Evolutionary conservation across 106 monocot species (phyloP), one percentile per base, ranked within the genome.

Genomic region (Dendrobium huoshanense): DNA sequence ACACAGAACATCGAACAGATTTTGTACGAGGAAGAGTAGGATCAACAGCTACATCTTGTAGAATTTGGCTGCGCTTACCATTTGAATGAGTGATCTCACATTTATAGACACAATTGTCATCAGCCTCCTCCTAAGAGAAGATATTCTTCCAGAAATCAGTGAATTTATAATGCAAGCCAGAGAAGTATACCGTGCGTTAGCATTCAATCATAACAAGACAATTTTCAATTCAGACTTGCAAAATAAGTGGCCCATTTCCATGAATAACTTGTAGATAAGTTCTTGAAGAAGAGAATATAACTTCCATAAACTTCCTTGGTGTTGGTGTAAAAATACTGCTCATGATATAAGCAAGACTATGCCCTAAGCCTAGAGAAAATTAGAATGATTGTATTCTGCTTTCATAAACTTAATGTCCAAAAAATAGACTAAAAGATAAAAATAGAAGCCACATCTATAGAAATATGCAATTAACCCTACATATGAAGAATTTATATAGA

Each of bases 21-120:
- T 89, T 94, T 4, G 94, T 94, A 22, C 91, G 86, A 80, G 94
- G 94, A 77, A 91, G 88, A 73, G 88, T 91, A 41, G 91, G 85
- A 80, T 91, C 89, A 72, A 86, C 86, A 31, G 85, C 82, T n/a
- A 86, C 91, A 88, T 91, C 91, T 64, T 94, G 86, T 48, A 86
- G 40, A 20, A 87, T 73, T 51, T 89, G 89, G 42, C 87, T 89
- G 13, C 37, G 80, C 75, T 91, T 86, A 20, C 85, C 89, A 33
- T 80, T 79, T 80, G 86, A 55, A 54, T 91, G 91, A 78, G 86
- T 83, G n/a, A 94, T 83, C 83, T 80, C 89, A 79, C 83, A 89
- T 87, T 84, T 89, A 84, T 91, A 94, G 8, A 94, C 89, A 80
- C 87, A 88, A 65, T 86, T 86, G 79, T 88, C 83, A 7, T 88